Percentiles rank a stretch among this genome's conserved stretches.
These are phyloP conservation scores for Leccinum fibrillosum DNA, from an alignment of 768 basidiomycete species.

Conservation along the genomic window DNA sequence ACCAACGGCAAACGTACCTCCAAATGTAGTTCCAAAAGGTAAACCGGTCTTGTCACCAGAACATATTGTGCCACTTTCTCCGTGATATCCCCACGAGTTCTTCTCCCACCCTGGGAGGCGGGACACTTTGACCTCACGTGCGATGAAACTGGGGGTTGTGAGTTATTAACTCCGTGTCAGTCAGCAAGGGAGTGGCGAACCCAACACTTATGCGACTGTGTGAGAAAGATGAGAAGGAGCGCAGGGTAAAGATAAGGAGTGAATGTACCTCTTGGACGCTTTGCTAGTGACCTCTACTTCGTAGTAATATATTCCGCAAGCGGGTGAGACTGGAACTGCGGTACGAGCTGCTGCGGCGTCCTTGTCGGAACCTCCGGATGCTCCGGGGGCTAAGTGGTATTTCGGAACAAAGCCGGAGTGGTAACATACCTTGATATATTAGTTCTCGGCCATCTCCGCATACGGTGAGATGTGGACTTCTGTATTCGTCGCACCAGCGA, in stretches of 20 bases:
- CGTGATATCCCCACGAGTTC: conserved; percentile 89
- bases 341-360: conserved; percentile 87
- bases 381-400: conserved; percentile 29
- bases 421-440: conserved; percentile 57
- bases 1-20: conserved; percentile 50
- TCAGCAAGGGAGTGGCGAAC: conserved; percentile 37
- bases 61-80: conserved; percentile 82
- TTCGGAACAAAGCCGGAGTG: neutral
- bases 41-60: conserved; percentile 69
- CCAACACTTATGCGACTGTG: conserved; percentile 77
- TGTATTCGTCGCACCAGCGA: conserved; percentile 73
- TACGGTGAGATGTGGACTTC: conserved; percentile 56
- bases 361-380: conserved; percentile 59
- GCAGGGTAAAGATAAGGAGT: neutral
- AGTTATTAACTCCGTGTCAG: conserved; percentile 9
- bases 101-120: conserved; percentile 86
- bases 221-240: conserved; percentile 16
- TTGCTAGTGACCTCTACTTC: conserved; percentile 84
- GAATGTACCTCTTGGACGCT: conserved; percentile 69
- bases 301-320: conserved; percentile 92
- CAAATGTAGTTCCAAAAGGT: conserved; percentile 75
- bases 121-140: conserved; percentile 58
- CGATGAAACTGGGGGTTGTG: conserved; percentile 53
- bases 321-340: conserved; percentile 70
- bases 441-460: conserved; percentile 73